These are phyloP conservation scores for Theileria annulata DNA, from an alignment of 169 alveolate species.

Conservation along the genomic window DNA sequence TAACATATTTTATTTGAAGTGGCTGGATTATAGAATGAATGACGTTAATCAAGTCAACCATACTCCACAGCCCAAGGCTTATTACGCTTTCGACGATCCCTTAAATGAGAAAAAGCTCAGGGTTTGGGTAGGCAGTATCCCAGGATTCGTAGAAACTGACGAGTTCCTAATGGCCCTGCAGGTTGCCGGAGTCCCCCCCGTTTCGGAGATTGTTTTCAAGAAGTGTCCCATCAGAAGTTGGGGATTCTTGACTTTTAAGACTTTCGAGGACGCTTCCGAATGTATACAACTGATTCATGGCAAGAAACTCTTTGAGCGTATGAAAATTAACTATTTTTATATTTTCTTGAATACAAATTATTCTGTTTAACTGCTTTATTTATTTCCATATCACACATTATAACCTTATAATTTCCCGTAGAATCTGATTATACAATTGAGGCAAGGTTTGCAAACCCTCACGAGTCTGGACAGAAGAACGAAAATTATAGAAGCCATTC, in stretches of 20 bases:
- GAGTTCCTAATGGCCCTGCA: constrained; percentile 20
- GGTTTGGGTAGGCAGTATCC: constrained; percentile 66
- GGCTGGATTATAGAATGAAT: constrained; percentile 21
- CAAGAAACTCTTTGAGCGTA: constrained; percentile 40
- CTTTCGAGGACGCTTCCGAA: constrained; percentile 45
- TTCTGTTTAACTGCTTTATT: too few species aligned
- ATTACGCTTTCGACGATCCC: constrained; percentile 32
- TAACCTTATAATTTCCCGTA: neutral
- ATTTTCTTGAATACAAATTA: too few species aligned
- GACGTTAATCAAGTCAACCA: neutral
- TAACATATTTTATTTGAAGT: neutral
- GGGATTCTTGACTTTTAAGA: constrained; percentile 45
- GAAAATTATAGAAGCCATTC: constrained; percentile 3
- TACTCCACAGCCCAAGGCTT: neutral
- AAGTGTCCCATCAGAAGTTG: constrained; percentile 51
- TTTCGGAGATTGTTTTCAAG: constrained; percentile 39
- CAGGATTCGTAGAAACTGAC: constrained; percentile 20
- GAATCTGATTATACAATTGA: constrained; percentile 55
- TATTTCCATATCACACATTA: neutral
- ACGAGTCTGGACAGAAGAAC: constrained; percentile 18
- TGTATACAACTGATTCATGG: constrained; percentile 37
- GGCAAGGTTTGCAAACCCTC: constrained; percentile 66
- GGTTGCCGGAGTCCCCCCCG: constrained; percentile 44
- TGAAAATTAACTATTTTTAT: neutral
- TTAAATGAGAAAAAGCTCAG: constrained; percentile 50